Evolutionary conservation across 73 alveolate genomes (phyloP).

Genomic region (Stentor coeruleus): DNA sequence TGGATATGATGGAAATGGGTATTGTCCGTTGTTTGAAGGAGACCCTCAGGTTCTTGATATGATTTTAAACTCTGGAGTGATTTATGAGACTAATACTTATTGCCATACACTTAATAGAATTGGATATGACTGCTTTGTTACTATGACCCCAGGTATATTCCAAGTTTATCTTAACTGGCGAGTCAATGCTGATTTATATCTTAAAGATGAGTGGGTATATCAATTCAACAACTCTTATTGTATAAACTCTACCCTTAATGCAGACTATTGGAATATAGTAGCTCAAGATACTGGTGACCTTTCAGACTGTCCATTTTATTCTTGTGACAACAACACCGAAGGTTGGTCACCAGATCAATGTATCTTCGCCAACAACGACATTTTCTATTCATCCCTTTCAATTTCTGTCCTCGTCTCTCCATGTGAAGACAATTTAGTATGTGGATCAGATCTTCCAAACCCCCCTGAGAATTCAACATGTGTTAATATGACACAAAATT

Average conservation of each 20-base stretch:
- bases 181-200: no score
- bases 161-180: neutral
- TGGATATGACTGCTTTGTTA: neutral
- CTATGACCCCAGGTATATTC: neutral
- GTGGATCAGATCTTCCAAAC: no score
- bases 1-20: conserved; percentile 19
- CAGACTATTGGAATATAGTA: neutral
- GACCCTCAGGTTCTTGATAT: neutral
- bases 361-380: neutral
- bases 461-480: neutral
- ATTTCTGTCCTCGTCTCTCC: neutral
- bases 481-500: neutral
- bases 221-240: neutral
- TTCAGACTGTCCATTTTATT: conserved; percentile 1
- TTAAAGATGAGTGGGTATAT: neutral
- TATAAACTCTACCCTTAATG: neutral
- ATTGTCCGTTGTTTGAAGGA: conserved; percentile 24
- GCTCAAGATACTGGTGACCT: neutral
- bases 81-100: neutral
- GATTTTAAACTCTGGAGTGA: neutral
- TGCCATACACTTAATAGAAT: neutral
- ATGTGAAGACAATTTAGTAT: neutral
- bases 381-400: neutral
- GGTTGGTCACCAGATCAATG: neutral
- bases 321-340: neutral